Evolutionary conservation across 2,329 filamentous ascomycete genomes (phyloP).

Genomic region (Parastagonospora avenae): DNA sequence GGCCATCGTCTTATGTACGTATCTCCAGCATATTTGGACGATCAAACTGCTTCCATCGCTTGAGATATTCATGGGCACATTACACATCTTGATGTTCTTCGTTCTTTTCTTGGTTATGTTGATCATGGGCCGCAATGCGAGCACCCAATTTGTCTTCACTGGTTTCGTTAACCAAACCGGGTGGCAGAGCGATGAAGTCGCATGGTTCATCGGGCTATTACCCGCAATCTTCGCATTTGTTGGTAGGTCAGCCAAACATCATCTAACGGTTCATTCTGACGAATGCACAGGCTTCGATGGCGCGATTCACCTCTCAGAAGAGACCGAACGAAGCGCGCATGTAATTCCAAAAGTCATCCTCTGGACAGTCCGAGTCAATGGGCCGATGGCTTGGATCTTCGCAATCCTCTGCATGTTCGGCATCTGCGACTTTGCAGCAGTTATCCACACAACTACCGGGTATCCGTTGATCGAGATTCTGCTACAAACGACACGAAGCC

Average conservation of each 20-base stretch:
- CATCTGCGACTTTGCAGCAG: not conserved
- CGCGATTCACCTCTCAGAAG: not conserved
- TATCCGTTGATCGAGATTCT: not conserved
- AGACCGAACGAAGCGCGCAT: not conserved
- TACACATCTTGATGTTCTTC: not conserved
- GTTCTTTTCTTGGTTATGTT: not conserved
- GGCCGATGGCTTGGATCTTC: not conserved
- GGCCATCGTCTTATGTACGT: conserved; percentile 35
- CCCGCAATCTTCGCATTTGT: not conserved
- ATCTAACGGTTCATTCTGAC: not conserved
- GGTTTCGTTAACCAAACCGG: not conserved
- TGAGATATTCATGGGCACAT: not conserved
- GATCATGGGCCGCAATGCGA: not conserved
- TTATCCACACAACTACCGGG: not conserved
- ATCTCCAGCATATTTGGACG: not conserved
- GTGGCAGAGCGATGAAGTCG: not conserved
- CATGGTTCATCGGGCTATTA: not conserved
- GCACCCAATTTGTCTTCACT: not conserved
- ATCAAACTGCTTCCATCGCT: not conserved
- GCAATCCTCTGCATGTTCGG: not conserved
- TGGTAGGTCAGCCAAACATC: not conserved
- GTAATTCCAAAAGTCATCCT: not conserved
- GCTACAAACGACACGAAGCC: not conserved
- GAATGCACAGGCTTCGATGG: not conserved
- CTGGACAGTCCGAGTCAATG: not conserved